Evolutionary conservation across 805 yeast genomes (phyloP).

Genomic region (Dipodascus geniculatus): DNA sequence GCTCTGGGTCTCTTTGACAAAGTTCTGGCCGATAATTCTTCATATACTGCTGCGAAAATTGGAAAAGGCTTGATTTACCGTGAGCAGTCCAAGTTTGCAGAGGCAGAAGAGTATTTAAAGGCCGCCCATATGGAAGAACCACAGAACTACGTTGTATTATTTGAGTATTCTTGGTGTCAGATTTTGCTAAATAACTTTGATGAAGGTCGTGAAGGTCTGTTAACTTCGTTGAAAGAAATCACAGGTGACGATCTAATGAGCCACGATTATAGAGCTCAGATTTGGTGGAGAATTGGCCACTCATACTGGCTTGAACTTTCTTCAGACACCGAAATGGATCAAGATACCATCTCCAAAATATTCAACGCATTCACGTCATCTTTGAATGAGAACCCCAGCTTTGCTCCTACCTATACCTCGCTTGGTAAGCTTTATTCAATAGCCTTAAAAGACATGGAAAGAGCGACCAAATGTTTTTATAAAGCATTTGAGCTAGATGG

Average conservation of each 20-base stretch:
- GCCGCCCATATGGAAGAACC: constrained; percentile 40
- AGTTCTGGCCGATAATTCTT: constrained; percentile 37
- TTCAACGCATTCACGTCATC: constrained; percentile 45
- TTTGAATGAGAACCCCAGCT: constrained; percentile 48
- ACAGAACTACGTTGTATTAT: constrained; percentile 44
- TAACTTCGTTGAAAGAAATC: constrained; percentile 31
- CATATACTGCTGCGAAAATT: constrained; percentile 49
- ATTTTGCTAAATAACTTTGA: constrained; percentile 39
- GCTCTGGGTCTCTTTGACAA: constrained; percentile 64
- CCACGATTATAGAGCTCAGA: constrained; percentile 44
- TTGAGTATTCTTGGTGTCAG: constrained; percentile 73
- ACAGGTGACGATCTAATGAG: constrained; percentile 42
- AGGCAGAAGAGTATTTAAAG: constrained; percentile 43
- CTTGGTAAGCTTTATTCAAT: constrained; percentile 64
- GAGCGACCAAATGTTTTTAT: constrained; percentile 79
- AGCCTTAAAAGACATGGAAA: constrained; percentile 41
- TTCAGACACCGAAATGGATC: constrained; percentile 18
- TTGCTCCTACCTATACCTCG: constrained; percentile 72
- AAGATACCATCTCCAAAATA: constrained; percentile 32
- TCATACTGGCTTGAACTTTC: constrained; percentile 32
- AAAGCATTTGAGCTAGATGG: constrained; percentile 83
- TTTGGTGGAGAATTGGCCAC: constrained; percentile 65
- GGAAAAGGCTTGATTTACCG: constrained; percentile 74
- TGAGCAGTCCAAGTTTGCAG: constrained; percentile 45
- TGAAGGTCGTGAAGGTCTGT: constrained; percentile 42